phyloP scores from a whole-genome alignment of 441 rosid species.

The Pelargonium fulgidum region DNA sequence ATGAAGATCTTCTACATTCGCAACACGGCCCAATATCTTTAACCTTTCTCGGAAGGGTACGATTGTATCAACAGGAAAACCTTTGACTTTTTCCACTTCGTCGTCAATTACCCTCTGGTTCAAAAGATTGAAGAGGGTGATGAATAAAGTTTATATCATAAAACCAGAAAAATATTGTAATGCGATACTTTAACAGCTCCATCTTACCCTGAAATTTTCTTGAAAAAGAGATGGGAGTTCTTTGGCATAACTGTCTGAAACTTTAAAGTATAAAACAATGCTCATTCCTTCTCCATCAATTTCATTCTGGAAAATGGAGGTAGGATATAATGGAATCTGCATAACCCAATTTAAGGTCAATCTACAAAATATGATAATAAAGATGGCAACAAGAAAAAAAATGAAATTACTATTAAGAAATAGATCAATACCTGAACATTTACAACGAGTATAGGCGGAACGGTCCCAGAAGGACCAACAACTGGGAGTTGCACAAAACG shows the following conservation, averaged over 20 bases:
- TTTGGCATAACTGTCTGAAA: conserved; percentile 56
- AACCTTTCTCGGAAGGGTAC: conserved; percentile 70
- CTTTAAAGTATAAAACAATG: conserved; percentile 71
- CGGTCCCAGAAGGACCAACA: conserved; percentile 39
- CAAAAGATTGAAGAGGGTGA: conserved; percentile 1
- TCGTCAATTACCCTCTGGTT: conserved; percentile 64
- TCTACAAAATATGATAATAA: conserved; percentile 3
- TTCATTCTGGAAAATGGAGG: conserved; percentile 68
- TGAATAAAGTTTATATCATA: no score
- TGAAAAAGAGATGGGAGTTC: conserved; percentile 63
- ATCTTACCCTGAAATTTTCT: conserved; percentile 64
- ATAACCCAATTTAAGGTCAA: conserved; percentile 7
- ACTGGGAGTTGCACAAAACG: conserved; percentile 68
- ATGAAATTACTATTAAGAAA: no score
- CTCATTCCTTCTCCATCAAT: conserved; percentile 85
- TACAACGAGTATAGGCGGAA: conserved; percentile 71
- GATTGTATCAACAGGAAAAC: conserved; percentile 60
- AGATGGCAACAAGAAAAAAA: not conserved
- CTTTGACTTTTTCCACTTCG: conserved; percentile 74
- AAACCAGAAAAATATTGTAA: no score
- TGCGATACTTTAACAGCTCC: not conserved
- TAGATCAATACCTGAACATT: conserved; percentile 67
- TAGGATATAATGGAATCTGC: conserved; percentile 74
- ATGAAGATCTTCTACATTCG: conserved; percentile 72
- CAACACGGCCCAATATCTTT: conserved; percentile 86